Percentiles rank a stretch among this genome's conserved stretches.
phyloP scores from a whole-genome alignment of 2,329 filamentous ascomycete species.

The Stromatinia cepivora region DNA sequence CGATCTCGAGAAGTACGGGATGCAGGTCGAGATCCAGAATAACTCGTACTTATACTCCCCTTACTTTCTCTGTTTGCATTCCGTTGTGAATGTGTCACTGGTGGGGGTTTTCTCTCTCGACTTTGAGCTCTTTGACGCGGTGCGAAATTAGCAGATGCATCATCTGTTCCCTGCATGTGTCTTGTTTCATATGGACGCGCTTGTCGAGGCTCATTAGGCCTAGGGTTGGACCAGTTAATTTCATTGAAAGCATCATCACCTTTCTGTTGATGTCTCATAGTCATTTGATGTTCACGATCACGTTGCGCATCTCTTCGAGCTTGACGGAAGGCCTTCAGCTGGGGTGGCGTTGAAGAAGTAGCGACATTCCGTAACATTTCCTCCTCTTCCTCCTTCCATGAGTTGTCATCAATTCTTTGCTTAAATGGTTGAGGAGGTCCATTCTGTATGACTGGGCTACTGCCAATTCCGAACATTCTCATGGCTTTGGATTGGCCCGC shows the following conservation, averaged over 20 bases:
- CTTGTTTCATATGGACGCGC: slow-evolving; percentile 24
- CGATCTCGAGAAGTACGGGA: slow-evolving; percentile 37
- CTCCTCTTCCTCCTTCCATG: slow-evolving; percentile 36
- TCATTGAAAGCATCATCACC: slow-evolving; percentile 26
- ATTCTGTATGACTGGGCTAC: slow-evolving; percentile 42
- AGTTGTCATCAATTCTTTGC: slow-evolving; percentile 34
- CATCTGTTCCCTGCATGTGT: slow-evolving; percentile 28
- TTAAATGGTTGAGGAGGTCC: slow-evolving; percentile 46
- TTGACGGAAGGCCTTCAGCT: slow-evolving; percentile 38
- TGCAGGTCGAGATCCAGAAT: slow-evolving; percentile 35
- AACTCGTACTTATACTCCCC: slow-evolving; percentile 27
- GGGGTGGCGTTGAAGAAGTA: slow-evolving; percentile 28
- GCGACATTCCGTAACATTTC: slow-evolving; percentile 30
- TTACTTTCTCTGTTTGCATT: slow-evolving; percentile 27
- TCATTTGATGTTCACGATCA: slow-evolving; percentile 37
- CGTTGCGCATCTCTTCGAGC: slow-evolving; percentile 40
- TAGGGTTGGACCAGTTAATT: slow-evolving; percentile 26
- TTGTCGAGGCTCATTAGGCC: slow-evolving; percentile 18
- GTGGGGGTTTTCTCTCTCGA: slow-evolving; percentile 36
- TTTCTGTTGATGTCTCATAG: slow-evolving; percentile 35
- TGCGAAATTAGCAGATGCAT: slow-evolving; percentile 31
- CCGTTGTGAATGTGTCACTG: slow-evolving; percentile 28
- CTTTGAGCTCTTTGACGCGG: slow-evolving; percentile 33
- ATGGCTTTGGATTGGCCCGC: slow-evolving; percentile 51
- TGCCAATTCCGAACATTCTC: slow-evolving; percentile 61